Evolutionary conservation across 2,329 filamentous ascomycete species (phyloP), one percentile per base, ranked within the genome.

Genomic region (Ceratocystis harringtonii): DNA sequence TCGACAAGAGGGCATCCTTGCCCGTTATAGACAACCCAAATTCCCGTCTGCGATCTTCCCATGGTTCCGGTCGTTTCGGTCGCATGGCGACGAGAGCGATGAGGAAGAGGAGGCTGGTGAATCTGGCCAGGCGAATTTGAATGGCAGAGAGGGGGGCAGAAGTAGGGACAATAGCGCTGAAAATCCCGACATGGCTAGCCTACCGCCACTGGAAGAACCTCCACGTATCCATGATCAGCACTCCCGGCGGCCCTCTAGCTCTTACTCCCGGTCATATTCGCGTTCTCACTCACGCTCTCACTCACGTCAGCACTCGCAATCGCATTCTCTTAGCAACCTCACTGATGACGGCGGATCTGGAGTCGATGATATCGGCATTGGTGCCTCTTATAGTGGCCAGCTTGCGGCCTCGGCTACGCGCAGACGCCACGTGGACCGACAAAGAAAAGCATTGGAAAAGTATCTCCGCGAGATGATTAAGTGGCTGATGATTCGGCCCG

Each of bases 401-500:
- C 43, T 65, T n/a, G 79, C 84, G 69, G 78, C 77, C 12, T 73
- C 84, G 43, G 77, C 80, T 50, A 80, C 72, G 65, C 73, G 72
- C 62, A 78, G 78, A 70, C 79, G 86, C 66, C 95, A 92, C 70
- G 84, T 90, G 50, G 90, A 95, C 70, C 85, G 84, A 68, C 92
- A 96, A 75, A 84, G 92, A 66, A 87, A 85, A 70, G 90, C 89
- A 73, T 78, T 99, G 41, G 94, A 97, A 73, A 85, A 85, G 61
- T 99, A 99, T 73, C 78, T 99, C 22, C 90, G 92, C 69, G 88
- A 92, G 71, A 90, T 97, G 85, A 92, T 97, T 68, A 86, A 90
- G 65, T 97, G 92, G 83, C 84, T 99, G 71, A 97, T 99, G 76
- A 99, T 99, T 76, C 85, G 92, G 58, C 86, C 94, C 5, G 92